phyloP scores from a whole-genome alignment of 192 early-diverging fungal species.

The Phlyctochytrium bullatum region DNA sequence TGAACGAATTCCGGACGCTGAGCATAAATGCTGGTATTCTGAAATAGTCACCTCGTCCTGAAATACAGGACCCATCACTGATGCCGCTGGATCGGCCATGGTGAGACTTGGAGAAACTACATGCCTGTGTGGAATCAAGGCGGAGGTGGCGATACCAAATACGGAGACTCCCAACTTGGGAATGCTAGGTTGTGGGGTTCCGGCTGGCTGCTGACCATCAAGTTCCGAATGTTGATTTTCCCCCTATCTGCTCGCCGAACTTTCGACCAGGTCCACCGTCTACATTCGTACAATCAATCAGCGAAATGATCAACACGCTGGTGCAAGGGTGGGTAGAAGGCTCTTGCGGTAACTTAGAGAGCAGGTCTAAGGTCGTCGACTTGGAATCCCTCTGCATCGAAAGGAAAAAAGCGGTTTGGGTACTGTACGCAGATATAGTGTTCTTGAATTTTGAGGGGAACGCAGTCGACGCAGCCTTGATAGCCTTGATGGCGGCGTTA shows the following conservation, averaged over 20 bases:
- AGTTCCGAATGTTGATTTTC: conserved; percentile 90
- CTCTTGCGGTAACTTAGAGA: not conserved
- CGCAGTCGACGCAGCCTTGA: conserved; percentile 79
- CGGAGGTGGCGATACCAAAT: conserved; percentile 81
- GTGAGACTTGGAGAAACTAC: conserved; percentile 86
- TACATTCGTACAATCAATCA: conserved; percentile 78
- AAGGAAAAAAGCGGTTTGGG: conserved; percentile 78
- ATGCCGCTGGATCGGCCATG: conserved; percentile 82
- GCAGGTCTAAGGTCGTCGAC: conserved; percentile 51
- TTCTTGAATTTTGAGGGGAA: conserved; percentile 91
- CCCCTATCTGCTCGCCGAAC: conserved; percentile 82
- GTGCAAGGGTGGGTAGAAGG: conserved; percentile 39
- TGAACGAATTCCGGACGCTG: conserved; percentile 66
- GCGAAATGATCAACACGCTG: conserved; percentile 72
- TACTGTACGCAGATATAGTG: conserved; percentile 83
- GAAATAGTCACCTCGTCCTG: not conserved
- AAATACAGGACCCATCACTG: conserved; percentile 65
- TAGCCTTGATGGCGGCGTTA: conserved; percentile 78
- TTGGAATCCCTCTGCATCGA: conserved; percentile 77
- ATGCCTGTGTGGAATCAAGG: conserved; percentile 92
- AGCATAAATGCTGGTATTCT: conserved; percentile 55
- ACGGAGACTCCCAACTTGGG: conserved; percentile 67
- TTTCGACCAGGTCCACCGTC: conserved; percentile 83
- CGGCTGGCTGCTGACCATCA: not conserved
- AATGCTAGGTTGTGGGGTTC: conserved; percentile 67